Evolutionary conservation across 441 rosid species (phyloP).

Genomic region (Populus hybrid): DNA sequence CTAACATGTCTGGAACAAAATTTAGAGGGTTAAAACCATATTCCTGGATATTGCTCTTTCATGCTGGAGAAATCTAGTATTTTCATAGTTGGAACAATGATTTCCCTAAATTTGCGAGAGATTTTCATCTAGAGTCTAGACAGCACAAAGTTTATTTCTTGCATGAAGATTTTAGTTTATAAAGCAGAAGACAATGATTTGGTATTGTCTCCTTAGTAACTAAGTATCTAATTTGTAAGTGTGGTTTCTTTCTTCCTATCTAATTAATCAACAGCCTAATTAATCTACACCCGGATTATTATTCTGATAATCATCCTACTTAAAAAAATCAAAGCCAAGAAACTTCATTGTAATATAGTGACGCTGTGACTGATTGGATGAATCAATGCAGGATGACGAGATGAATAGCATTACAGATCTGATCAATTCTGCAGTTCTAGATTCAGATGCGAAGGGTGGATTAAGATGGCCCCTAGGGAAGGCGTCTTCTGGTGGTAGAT

Average conservation of each 20-base stretch:
- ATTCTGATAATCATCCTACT: not conserved
- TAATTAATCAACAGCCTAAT: not conserved
- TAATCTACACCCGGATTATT: not conserved
- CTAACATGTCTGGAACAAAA: not conserved
- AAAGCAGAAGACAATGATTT: not conserved
- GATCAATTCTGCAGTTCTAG: slow-evolving; percentile 47
- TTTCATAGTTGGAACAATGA: not conserved
- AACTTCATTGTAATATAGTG: not conserved
- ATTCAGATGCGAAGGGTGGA: slow-evolving; percentile 60
- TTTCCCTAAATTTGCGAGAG: not conserved
- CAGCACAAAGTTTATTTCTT: not conserved
- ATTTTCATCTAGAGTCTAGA: not conserved
- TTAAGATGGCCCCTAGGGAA: slow-evolving; percentile 56
- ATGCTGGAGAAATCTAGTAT: not conserved
- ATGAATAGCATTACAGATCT: slow-evolving; percentile 36
- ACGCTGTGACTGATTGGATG: not conserved
- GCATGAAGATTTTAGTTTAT: not conserved
- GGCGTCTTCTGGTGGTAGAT: slow-evolving; percentile 37
- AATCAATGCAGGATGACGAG: slow-evolving; percentile 51
- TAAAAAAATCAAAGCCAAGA: not conserved
- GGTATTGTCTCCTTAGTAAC: not conserved
- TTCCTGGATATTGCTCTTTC: not conserved
- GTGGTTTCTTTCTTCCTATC: not conserved
- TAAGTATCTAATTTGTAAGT: not conserved
- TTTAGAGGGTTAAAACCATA: not conserved